Conservation (phyloP, 2,329 filamentous ascomycete genomes). For the Botryosphaeria dothidea region DNA sequence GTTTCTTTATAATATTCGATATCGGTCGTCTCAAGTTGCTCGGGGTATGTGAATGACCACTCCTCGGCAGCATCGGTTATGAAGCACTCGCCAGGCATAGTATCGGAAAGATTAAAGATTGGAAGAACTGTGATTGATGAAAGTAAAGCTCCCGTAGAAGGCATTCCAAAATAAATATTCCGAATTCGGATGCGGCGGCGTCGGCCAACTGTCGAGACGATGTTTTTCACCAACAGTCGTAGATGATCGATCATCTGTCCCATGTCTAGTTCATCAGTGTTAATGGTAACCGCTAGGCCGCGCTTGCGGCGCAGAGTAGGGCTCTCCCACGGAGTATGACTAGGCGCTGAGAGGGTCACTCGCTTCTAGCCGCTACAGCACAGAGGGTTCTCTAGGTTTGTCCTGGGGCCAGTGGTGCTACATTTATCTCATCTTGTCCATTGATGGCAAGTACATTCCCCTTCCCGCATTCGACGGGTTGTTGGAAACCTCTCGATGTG, state of each 20-base stretch:
- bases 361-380: too few relatives aligned
- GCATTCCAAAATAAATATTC: not conserved
- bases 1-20: not conserved
- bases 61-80: not conserved
- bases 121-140: not conserved
- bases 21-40: not conserved
- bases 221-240: not conserved
- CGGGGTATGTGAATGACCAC: not conserved
- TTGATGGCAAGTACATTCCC: too few relatives aligned
- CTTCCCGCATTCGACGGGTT: too few relatives aligned
- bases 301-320: not conserved
- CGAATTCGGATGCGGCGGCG: not conserved
- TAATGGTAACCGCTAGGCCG: not conserved
- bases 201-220: not conserved
- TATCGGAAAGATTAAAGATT: not conserved
- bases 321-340: not conserved
- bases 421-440: too few relatives aligned
- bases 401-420: too few relatives aligned
- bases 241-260: slow-evolving; percentile 12
- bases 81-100: not conserved
- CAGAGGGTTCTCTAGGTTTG: too few relatives aligned
- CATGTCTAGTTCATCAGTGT: not conserved
- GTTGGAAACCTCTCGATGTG: too few relatives aligned
- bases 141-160: not conserved
- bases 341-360: too few relatives aligned